Evolutionary conservation across 768 basidiomycete species (phyloP).

Genomic region (Crassisporium funariophilum): DNA sequence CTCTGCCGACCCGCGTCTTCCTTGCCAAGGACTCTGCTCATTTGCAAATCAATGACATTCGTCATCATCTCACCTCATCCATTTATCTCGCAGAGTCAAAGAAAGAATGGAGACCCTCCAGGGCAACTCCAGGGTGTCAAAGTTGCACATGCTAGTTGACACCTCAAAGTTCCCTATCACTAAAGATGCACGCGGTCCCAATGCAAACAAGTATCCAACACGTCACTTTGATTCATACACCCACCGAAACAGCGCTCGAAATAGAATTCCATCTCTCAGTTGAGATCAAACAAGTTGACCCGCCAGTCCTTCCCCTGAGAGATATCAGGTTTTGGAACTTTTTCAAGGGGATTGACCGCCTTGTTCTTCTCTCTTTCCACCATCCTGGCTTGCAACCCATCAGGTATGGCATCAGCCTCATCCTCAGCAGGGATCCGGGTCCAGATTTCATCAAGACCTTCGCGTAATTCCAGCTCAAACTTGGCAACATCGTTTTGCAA

Average conservation of each 20-base stretch:
- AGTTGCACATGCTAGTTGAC: no score
- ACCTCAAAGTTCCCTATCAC: no score
- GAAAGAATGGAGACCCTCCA: no score
- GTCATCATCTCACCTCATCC: no score
- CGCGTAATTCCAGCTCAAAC: slow-evolving; percentile 59
- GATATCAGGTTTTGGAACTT: slow-evolving; percentile 53
- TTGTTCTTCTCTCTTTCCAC: slow-evolving; percentile 52
- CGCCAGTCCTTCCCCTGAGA: slow-evolving; percentile 41
- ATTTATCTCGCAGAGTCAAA: no score
- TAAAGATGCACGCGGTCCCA: no score
- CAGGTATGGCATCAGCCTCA: slow-evolving; percentile 25
- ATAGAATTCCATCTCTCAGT: slow-evolving; percentile 13
- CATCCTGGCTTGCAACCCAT: slow-evolving; percentile 58
- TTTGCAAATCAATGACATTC: no score
- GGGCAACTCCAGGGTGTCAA: no score
- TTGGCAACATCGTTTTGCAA: slow-evolving; percentile 62
- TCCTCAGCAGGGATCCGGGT: slow-evolving; percentile 38
- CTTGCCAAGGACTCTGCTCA: no score
- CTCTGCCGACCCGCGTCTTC: no score
- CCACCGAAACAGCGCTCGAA: background rate
- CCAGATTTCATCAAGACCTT: slow-evolving; percentile 71
- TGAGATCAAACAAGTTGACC: slow-evolving; percentile 42
- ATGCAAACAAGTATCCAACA: no score
- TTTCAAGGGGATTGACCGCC: slow-evolving; percentile 50
- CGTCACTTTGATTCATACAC: slow-evolving; percentile 1